Evolutionary conservation across 768 basidiomycete species (phyloP).

Genomic region (Psilocybe cyanescens): DNA sequence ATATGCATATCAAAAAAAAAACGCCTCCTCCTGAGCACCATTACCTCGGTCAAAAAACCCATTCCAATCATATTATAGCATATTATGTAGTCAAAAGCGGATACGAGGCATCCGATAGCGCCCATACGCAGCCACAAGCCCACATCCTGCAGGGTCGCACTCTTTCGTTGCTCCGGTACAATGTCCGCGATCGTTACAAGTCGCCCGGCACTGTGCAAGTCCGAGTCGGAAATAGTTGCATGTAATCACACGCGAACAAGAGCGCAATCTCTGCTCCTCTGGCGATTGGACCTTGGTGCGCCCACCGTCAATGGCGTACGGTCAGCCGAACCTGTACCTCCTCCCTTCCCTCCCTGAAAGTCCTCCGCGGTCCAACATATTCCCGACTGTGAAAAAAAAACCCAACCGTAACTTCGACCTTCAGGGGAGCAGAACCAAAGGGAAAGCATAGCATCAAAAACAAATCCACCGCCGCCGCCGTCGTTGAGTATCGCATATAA

Average conservation of each 20-base stretch:
- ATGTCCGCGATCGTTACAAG: background rate
- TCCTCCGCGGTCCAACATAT: background rate
- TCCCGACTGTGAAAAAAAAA: background rate
- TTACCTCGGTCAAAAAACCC: background rate
- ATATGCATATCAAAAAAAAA: background rate
- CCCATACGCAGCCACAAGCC: background rate
- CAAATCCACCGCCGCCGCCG: background rate
- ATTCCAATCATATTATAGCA: conserved; percentile 1
- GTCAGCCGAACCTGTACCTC: background rate
- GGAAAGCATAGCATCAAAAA: background rate
- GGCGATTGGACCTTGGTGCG: no score
- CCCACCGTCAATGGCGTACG: no score
- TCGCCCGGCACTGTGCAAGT: background rate
- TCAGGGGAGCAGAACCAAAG: background rate
- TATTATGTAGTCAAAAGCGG: background rate
- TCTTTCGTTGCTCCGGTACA: conserved; percentile 1
- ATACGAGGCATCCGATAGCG: background rate
- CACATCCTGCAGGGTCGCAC: background rate
- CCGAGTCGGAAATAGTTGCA: no score
- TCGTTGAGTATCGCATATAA: background rate
- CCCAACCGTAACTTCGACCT: no score
- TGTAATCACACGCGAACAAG: no score
- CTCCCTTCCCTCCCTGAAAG: background rate
- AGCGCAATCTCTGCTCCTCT: no score
- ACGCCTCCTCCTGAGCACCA: background rate